Evolutionary conservation across 345 rosid genomes (phyloP).

Genomic region (Eucalyptus shirleyi): DNA sequence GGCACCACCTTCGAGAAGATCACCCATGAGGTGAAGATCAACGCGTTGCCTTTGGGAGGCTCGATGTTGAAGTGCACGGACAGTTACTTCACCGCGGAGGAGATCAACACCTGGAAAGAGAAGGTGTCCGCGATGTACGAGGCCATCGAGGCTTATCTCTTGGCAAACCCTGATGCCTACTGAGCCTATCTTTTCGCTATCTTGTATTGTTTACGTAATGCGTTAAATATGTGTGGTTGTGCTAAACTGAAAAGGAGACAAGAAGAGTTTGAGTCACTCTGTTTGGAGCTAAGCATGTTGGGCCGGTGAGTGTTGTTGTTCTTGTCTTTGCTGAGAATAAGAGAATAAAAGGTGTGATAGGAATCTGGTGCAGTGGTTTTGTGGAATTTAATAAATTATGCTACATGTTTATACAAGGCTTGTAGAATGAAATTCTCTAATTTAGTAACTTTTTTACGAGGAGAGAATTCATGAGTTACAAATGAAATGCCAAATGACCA

Average conservation of each 20-base stretch:
- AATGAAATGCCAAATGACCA: too few species aligned
- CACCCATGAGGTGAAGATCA: not conserved
- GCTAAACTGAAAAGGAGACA: not conserved
- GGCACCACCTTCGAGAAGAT: slow-evolving; percentile 1
- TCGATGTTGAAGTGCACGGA: not conserved
- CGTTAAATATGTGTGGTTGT: not conserved
- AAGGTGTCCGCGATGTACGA: not conserved
- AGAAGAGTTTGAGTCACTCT: not conserved
- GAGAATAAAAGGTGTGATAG: not conserved
- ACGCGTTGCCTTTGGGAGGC: not conserved
- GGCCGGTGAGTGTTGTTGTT: not conserved
- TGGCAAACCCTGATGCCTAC: slow-evolving; percentile 15
- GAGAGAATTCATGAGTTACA: too few species aligned
- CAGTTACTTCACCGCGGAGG: slow-evolving; percentile 5
- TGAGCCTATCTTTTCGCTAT: not conserved
- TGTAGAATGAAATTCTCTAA: not conserved
- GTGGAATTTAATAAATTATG: not conserved
- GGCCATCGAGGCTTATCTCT: slow-evolving; percentile 17
- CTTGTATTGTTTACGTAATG: not conserved
- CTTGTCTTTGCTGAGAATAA: not conserved
- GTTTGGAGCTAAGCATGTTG: not conserved
- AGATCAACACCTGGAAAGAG: not conserved
- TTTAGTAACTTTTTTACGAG: too few species aligned
- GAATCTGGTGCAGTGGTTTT: not conserved
- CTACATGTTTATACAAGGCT: not conserved